These are phyloP conservation scores for Pterula multifida DNA, from an alignment of 1,284 basidiomycete genomes.

Conservation along the genomic window DNA sequence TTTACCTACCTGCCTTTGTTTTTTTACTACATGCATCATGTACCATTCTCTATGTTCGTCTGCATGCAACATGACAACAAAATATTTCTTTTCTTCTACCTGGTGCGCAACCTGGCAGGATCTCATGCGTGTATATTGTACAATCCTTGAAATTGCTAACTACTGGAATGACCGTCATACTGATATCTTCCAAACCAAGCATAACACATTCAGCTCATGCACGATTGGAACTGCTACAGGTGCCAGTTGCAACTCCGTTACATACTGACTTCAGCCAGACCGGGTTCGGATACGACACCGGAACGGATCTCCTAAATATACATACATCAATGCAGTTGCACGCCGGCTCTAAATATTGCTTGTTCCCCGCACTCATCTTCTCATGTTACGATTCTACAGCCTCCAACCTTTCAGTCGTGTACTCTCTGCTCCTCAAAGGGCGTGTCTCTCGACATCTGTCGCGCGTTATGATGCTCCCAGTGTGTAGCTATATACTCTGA, in stretches of 20 bases:
- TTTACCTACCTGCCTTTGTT: neutral
- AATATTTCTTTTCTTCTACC: no score
- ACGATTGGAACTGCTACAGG: no score
- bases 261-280: no score
- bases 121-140: no score
- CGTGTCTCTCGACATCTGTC: neutral
- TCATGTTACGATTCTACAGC: neutral
- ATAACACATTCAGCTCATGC: no score
- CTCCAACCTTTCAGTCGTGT: neutral
- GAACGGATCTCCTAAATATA: conserved; percentile 1
- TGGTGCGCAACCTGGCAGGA: no score
- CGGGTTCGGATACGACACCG: neutral
- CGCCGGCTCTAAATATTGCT: neutral
- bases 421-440: neutral
- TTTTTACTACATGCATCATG: neutral
- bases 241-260: no score
- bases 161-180: no score
- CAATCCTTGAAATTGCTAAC: no score
- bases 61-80: neutral
- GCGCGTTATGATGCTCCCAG: neutral
- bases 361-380: conserved; percentile 2
- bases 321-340: neutral
- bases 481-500: neutral
- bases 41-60: neutral
- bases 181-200: no score